Evolutionary conservation across 345 rosid genomes (phyloP).

Genomic region (Hibiscus trionum): DNA sequence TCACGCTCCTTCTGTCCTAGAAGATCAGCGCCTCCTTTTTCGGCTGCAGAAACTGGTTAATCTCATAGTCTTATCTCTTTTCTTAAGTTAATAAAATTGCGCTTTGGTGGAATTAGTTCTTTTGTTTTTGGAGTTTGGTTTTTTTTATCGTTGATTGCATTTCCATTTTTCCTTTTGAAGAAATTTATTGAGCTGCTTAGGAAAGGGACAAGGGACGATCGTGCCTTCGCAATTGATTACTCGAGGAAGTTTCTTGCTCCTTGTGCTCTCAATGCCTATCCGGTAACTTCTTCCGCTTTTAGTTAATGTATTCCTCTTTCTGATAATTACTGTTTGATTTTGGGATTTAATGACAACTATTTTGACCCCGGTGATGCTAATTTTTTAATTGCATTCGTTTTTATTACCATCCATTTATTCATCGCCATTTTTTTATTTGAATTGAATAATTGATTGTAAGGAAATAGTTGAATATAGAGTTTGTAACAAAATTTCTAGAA

Average conservation of each 20-base stretch:
- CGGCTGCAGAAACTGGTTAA: slow-evolving; percentile 84
- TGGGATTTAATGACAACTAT: not conserved
- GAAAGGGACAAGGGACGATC: slow-evolving; percentile 59
- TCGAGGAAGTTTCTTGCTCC: slow-evolving; percentile 83
- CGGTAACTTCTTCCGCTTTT: slow-evolving; percentile 33
- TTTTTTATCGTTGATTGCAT: not conserved
- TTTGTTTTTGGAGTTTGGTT: not conserved
- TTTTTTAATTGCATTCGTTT: not conserved
- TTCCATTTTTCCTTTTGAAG: slow-evolving; percentile 26
- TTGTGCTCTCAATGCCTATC: slow-evolving; percentile 95
- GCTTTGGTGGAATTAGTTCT: not conserved
- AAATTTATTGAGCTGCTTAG: slow-evolving; percentile 88
- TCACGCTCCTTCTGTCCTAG: slow-evolving; percentile 68
- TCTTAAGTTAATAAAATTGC: slow-evolving; percentile 1
- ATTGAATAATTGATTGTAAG: not conserved
- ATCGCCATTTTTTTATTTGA: not conserved
- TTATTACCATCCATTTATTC: not conserved
- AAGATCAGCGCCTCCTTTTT: slow-evolving; percentile 73
- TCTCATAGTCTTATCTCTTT: not conserved
- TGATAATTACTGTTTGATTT: not conserved
- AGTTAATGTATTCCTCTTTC: not conserved
- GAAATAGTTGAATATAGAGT: not conserved
- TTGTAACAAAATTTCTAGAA: not conserved
- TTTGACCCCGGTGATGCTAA: not conserved
- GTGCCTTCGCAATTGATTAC: slow-evolving; percentile 63